phyloP scores from a whole-genome alignment of 495 filamentous ascomycete genomes.

The Xylaria scruposa region DNA sequence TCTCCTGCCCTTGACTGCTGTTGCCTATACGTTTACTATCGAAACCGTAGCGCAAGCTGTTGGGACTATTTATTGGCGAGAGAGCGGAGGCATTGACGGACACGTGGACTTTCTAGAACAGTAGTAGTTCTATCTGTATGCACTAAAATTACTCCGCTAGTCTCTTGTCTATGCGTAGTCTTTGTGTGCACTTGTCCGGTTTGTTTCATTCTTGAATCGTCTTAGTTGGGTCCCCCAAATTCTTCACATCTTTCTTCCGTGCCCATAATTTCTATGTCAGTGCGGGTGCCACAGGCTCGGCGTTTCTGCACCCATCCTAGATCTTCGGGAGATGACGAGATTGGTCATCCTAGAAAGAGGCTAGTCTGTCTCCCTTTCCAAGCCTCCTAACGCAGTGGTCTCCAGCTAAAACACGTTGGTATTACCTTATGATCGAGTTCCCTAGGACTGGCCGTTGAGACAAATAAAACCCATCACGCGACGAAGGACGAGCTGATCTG shows the following conservation, averaged over 20 bases:
- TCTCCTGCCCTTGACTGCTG: neutral
- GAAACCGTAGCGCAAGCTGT: neutral
- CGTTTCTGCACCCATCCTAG: conserved; percentile 41
- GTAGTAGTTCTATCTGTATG: neutral
- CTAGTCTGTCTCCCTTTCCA: conserved; percentile 6
- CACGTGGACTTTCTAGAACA: conserved; percentile 21
- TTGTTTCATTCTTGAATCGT: neutral
- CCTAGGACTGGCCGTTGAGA: conserved; percentile 18
- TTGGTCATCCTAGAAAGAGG: conserved; percentile 28
- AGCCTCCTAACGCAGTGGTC: neutral
- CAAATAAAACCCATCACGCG: conserved; percentile 3
- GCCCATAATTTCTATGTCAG: conserved; percentile 33
- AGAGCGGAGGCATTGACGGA: conserved; percentile 6
- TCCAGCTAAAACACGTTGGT: neutral
- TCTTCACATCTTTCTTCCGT: conserved; percentile 1
- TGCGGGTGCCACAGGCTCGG: conserved; percentile 43
- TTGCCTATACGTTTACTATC: neutral
- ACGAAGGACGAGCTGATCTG: conserved; percentile 22
- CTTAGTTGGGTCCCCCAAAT: neutral
- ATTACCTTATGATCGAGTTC: conserved; percentile 1
- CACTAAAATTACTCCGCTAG: neutral
- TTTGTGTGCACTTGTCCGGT: neutral
- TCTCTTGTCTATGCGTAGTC: neutral
- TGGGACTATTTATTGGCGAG: neutral
- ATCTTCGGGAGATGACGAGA: conserved; percentile 47